Evolutionary conservation across 495 filamentous ascomycete genomes (phyloP).

Genomic region (Aspergillus ostianus): DNA sequence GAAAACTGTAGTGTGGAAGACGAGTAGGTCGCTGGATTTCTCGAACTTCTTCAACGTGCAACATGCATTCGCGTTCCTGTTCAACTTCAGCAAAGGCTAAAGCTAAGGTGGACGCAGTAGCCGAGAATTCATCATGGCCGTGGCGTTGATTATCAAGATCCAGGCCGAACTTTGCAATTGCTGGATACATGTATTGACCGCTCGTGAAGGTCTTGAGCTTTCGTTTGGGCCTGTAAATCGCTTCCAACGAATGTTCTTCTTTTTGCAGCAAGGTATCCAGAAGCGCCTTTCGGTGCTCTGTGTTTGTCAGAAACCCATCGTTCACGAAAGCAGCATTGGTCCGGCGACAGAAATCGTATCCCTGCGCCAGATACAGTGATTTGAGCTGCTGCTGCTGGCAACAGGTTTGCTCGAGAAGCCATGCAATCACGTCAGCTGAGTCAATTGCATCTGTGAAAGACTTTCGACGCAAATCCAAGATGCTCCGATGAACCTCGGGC

Average conservation of each 20-base stretch:
- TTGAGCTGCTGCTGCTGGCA: conserved; percentile 51
- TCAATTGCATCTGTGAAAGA: conserved; percentile 16
- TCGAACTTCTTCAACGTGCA: conserved; percentile 33
- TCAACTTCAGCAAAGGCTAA: conserved; percentile 55
- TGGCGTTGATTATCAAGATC: conserved; percentile 16
- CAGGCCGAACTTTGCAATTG: not conserved
- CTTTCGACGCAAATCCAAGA: conserved; percentile 33
- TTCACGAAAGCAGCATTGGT: conserved; percentile 26
- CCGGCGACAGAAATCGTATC: conserved; percentile 50
- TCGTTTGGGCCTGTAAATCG: conserved; percentile 39
- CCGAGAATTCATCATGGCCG: conserved; percentile 16
- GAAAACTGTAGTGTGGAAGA: conserved; percentile 35
- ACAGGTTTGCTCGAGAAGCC: conserved; percentile 64
- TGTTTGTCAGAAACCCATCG: conserved; percentile 28
- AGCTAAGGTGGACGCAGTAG: conserved; percentile 2
- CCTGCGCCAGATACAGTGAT: conserved; percentile 56
- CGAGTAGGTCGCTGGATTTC: conserved; percentile 35
- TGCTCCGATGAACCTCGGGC: conserved; percentile 59
- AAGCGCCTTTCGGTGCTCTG: conserved; percentile 32
- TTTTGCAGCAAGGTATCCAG: conserved; percentile 34
- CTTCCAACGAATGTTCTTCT: conserved; percentile 45
- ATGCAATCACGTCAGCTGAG: conserved; percentile 54
- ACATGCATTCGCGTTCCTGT: conserved; percentile 42
- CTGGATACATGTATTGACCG: conserved; percentile 17
- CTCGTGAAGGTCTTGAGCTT: not conserved